phyloP scores from a whole-genome alignment of 1,284 basidiomycete genomes.

The Uromyces viciae-fabae region DNA sequence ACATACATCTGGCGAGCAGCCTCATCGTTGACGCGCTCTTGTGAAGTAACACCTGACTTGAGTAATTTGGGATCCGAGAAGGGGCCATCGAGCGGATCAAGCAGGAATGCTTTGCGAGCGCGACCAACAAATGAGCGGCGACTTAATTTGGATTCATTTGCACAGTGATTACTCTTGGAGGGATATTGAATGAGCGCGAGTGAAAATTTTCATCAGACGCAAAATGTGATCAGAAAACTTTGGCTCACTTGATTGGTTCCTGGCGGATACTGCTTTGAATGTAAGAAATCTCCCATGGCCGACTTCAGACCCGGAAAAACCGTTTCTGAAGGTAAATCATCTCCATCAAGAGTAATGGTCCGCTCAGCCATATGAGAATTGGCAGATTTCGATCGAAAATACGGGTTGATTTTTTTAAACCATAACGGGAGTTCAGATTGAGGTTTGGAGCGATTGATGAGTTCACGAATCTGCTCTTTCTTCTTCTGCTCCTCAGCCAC shows the following conservation, averaged over 20 bases:
- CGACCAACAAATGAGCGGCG: conserved; percentile 27
- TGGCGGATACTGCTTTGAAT: conserved; percentile 61
- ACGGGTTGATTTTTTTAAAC: conserved; percentile 79
- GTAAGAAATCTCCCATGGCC: conserved; percentile 18
- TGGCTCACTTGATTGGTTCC: conserved; percentile 65
- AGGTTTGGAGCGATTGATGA: conserved; percentile 58
- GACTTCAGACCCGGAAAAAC: conserved; percentile 26
- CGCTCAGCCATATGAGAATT: conserved; percentile 61
- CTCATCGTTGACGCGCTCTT: conserved; percentile 26
- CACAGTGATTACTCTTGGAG: too few relatives aligned
- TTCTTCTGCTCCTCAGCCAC: conserved; percentile 88
- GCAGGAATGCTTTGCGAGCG: conserved; percentile 31
- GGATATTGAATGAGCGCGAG: neutral
- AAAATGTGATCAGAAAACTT: neutral
- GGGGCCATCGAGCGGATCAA: neutral
- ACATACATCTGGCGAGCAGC: conserved; percentile 31
- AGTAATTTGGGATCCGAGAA: conserved; percentile 7
- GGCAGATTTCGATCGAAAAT: conserved; percentile 64
- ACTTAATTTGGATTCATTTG: neutral
- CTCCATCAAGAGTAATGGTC: conserved; percentile 43
- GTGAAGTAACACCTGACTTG: conserved; percentile 10
- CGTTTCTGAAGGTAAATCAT: conserved; percentile 46
- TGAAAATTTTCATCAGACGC: conserved; percentile 7
- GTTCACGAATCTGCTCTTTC: conserved; percentile 68
- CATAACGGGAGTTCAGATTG: conserved; percentile 61